Base-by-base conservation (phyloP, 768 basidiomycete genomes). In the Mrakia blollopis region DNA sequence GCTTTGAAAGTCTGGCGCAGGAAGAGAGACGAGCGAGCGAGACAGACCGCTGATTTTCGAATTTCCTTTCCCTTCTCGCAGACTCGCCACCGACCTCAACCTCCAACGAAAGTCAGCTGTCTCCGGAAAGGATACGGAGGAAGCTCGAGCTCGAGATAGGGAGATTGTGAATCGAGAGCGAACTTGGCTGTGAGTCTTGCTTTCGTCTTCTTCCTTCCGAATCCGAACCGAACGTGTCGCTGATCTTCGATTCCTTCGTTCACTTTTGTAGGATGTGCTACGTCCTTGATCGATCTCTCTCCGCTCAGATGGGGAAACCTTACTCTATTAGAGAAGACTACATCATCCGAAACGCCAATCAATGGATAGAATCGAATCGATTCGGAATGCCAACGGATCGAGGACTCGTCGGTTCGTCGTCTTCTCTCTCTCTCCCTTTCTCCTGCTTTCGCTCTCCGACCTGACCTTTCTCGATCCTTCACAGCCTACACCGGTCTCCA, bases 231-330 rank as follows among this genome's bases (percentile, higher is more conserved):
- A 28, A 25, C 68, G 44, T 16, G 39, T 41, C 18, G 39, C n/a
- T 41, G n/a, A 28, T 35, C 23, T 13, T 25, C 25, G 4, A 18
- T 47, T 52, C 65, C 28, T 74, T 52, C 80, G n/a, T n/a, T 78
- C 62, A 23, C 61, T n/a, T 3, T 21, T 44, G 1, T 47, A 76
- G 75, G 25, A 77, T 93, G 77, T 94, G 92, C 81, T 94, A 90
- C 83, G 88, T 88, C 75, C 86, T 97, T 47, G 95, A 98, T 82
- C 87, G 93, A 78, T 96, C 94, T 80, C 87, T 91, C 77, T 92
- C 93, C 80, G 92, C 95, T 0, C 94, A 96, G 84, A 93, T 98
- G 93, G 95, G 95, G 62, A 98, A 97, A 84, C 96, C 96, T 5
- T 89, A 92, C 81, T 89, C 91, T 3, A 90, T 98, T 80, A 90